Base-by-base conservation (phyloP, 768 basidiomycete genomes). In the Tricholoma sp. region DNA sequence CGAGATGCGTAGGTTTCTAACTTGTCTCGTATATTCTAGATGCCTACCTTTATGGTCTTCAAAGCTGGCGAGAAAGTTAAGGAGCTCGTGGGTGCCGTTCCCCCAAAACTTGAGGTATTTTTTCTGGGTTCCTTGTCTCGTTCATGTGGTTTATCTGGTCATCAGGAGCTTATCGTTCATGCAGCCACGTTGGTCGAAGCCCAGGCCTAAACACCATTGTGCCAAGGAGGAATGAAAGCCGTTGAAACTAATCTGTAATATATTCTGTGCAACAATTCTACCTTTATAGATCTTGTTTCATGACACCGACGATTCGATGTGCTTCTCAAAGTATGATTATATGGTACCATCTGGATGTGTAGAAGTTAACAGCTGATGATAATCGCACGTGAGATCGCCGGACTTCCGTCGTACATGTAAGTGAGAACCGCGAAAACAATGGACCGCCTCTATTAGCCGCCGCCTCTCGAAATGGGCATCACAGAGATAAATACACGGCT, bases 81-180 rank as follows among this genome's bases (percentile, higher is more conserved):
- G 3, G 65, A 70, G 34, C 50, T 74, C 44, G 72, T 76, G 13
- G 80, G 81, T 13, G 80, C 80, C 10, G 59, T 62, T 50, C 68
- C 70, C 0, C 7, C 13, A 0, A 55, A 15, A 1, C 70, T 77
- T 29, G 41, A 71, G 66, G 76, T 76, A 24, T 29, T 13, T 9
- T 13, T 0, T 36, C 32, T 13, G n/a, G 1, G 54, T 53, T n/a
- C 50, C 63, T 11, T 45, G 2, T 13, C 44, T 24, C 24, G 2
- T 49, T 31, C 3, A 4, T 4, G 8, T 32, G 15, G 32, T 49
- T 49, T 9, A 49, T 17, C 8, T n/a, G 32, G 7, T 31, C 7
- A 31, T n/a, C 15, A 48, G 47, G 29, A 48, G 31, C 47, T 48
- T 31, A 0, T 45, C 20, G 11, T 9, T 2, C n/a, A 42, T 7